Evolutionary conservation across 768 basidiomycete genomes (phyloP), one percentile per base, ranked within the genome.

Genomic region (Tricholoma furcatifolium): DNA sequence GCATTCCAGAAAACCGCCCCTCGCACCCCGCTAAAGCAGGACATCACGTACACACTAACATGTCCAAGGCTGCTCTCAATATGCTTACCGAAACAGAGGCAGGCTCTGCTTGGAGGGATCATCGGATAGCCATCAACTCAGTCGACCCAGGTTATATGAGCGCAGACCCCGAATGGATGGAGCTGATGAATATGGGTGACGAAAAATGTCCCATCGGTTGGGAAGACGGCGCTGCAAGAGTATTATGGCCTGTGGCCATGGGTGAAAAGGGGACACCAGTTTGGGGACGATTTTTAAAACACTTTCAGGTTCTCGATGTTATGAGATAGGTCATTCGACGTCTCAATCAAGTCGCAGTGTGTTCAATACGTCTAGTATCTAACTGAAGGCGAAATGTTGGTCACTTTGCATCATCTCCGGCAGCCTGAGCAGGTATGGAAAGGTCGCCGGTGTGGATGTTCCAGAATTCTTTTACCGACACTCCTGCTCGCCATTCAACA

Each of bases 131-230:
- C 6, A 66, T 71, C 23, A 71, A 71, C 47, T 62, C 62, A 0
- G 71, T 72, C 15, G 69, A 74, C 56, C 71, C 68, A 15, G 71
- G 67, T 8, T 74, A 70, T 44, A 60, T 70, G 64, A 72, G 71
- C 57, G 69, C 68, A 30, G 70, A 69, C 47, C 66, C 68, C 7
- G 59, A 64, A 43, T 69, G 58, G 55, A 63, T 67, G 61, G 58
- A 69, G 39, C 65, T 58, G 54, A 54, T 67, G 17, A 61, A 61
- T 10, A 54, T 49, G 41, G 56, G 54, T 34, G 61, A 56, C 1
- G 49, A 63, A 20, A 39, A 47, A 2, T 66, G 66, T 49, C 69
- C 70, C 0, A 63, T 72, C 43, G 65, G 63, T 8, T 72, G 67
- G 68, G 67, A 68, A 44, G 70, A 70, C 51, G 69, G 70, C 3